A percentile compares a stretch with the other conserved stretches of the same genome.
phyloP scores from a whole-genome alignment of 2,329 filamentous ascomycete species.

The Pyrenochaeta sp. region DNA sequence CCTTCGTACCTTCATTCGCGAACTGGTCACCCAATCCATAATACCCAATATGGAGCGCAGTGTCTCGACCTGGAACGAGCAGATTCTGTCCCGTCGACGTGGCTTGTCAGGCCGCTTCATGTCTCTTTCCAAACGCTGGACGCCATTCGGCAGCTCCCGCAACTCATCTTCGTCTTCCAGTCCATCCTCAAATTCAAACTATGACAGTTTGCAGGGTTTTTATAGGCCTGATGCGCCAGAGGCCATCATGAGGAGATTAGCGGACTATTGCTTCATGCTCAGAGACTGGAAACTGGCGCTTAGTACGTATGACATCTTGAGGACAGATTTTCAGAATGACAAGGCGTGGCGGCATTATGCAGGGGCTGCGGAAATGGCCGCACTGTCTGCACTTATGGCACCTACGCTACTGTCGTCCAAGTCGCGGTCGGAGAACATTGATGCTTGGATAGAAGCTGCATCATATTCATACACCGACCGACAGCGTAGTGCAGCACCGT shows the following conservation, averaged over 20 bases:
- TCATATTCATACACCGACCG: constrained; percentile 88
- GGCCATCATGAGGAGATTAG: constrained; percentile 90
- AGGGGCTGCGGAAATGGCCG: constrained; percentile 93
- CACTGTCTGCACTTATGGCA: constrained; percentile 81
- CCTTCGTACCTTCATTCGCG: constrained; percentile 87
- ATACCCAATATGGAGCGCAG: constrained; percentile 96
- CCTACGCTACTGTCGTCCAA: constrained; percentile 77
- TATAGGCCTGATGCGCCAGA: constrained; percentile 87
- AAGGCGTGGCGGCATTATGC: constrained; percentile 98
- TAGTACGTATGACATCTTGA: constrained; percentile 88
- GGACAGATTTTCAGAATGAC: constrained; percentile 89
- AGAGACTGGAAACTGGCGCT: constrained; percentile 94
- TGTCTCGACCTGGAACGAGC: constrained; percentile 93
- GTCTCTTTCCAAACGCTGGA: constrained; percentile 89
- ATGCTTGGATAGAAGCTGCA: constrained; percentile 87
- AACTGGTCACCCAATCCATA: constrained; percentile 94
- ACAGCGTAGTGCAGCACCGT: constrained; percentile 75
- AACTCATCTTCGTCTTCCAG: constrained; percentile 63
- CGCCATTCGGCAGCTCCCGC: constrained; percentile 77
- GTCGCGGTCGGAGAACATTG: constrained; percentile 79
- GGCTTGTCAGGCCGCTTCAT: constrained; percentile 94
- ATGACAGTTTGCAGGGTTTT: constrained; percentile 79
- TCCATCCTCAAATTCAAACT: constrained; percentile 69
- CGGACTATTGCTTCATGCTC: constrained; percentile 96
- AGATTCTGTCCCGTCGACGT: constrained; percentile 87